A percentile compares a stretch with the other conserved stretches of the same genome.
Conservation (phyloP, 805 yeast genomes). For the Monosporozyma yasuniensis region DNA sequence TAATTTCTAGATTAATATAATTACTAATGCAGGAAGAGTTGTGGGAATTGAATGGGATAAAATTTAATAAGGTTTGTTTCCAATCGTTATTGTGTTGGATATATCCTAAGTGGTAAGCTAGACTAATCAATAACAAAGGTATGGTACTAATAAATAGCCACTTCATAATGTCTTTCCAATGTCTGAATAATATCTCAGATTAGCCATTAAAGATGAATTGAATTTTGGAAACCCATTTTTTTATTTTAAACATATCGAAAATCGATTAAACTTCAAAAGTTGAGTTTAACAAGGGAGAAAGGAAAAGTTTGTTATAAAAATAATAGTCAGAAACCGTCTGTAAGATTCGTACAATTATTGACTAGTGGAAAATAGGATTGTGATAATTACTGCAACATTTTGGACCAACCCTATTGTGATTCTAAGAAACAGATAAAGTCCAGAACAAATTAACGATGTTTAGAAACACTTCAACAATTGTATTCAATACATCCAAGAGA, state of each 20-base stretch:
- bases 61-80: background rate
- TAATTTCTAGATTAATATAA: background rate
- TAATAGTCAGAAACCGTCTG: background rate
- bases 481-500: conserved; percentile 4
- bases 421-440: background rate
- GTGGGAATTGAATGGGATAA: background rate
- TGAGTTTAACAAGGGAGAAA: background rate
- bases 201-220: background rate
- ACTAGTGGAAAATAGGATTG: background rate
- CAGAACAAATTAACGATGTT: background rate
- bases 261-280: background rate
- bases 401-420: background rate
- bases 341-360: background rate
- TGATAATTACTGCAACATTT: background rate
- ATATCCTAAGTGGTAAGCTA: background rate
- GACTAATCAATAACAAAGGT: background rate
- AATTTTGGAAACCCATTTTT: background rate
- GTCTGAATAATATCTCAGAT: background rate
- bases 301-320: background rate
- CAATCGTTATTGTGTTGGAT: background rate
- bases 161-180: background rate
- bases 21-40: background rate
- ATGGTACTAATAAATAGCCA: background rate
- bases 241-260: background rate
- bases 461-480: background rate